Conservation (phyloP, 768 basidiomycete genomes). For the Lentinula guzmanii region DNA sequence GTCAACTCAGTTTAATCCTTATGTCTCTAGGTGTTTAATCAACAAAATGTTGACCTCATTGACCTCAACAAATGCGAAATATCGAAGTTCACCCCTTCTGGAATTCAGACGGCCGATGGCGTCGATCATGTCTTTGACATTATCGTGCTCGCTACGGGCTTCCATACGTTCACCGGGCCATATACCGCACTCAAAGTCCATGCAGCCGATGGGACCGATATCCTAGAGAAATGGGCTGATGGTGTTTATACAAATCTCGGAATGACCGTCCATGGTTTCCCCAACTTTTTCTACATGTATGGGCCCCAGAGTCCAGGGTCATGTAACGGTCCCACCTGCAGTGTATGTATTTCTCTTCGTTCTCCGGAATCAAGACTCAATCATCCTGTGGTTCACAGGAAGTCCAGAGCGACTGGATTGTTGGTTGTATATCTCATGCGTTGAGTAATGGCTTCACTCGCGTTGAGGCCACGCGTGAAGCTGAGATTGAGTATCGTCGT, state of each 20-base stretch:
- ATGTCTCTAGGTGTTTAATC: constrained; percentile 17
- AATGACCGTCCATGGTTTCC: constrained; percentile 14
- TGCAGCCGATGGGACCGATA: constrained; percentile 12
- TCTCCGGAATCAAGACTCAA: background rate
- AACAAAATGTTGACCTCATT: constrained; percentile 16
- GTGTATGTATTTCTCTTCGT: constrained; percentile 10
- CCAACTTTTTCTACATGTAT: constrained; percentile 21
- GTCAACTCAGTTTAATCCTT: background rate
- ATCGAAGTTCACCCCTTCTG: constrained; percentile 14
- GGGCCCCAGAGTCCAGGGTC: constrained; percentile 21
- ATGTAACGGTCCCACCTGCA: constrained; percentile 19
- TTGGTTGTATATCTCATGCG: constrained; percentile 9
- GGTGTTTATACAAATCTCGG: constrained; percentile 18
- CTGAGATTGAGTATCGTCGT: constrained; percentile 1
- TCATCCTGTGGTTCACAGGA: constrained; percentile 5
- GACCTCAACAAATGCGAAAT: constrained; percentile 17
- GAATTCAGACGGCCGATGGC: constrained; percentile 15
- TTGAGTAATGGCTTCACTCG: background rate
- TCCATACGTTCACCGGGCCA: constrained; percentile 18
- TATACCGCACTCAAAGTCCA: constrained; percentile 17
- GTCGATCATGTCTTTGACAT: constrained; percentile 16
- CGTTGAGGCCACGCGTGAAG: constrained; percentile 1
- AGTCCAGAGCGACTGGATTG: constrained; percentile 14
- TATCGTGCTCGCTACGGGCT: constrained; percentile 19
- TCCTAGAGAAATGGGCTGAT: constrained; percentile 18